A percentile compares a stretch with the other conserved stretches of the same genome.
Evolutionary conservation across 2,329 filamentous ascomycete genomes (phyloP).

Genomic region (Ceratocystis ficicola): DNA sequence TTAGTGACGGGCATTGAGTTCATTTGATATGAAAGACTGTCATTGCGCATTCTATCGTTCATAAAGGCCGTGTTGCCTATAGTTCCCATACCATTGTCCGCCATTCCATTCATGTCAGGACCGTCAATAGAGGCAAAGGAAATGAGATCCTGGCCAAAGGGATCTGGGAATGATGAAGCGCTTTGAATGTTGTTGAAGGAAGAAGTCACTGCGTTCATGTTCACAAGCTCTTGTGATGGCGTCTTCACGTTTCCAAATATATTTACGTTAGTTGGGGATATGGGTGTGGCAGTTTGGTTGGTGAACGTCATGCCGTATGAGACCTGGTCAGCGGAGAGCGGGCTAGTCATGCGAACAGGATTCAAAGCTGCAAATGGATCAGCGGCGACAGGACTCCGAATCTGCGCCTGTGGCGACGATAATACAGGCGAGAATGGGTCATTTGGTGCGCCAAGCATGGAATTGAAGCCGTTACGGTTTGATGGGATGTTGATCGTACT

Average conservation of each 20-base stretch:
- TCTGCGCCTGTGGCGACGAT: slow-evolving; percentile 12
- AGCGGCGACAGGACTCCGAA: neutral
- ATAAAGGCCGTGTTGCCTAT: slow-evolving; percentile 10
- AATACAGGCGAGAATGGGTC: slow-evolving; percentile 16
- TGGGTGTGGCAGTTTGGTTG: neutral
- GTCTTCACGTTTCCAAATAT: neutral
- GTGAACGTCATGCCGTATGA: slow-evolving; percentile 1
- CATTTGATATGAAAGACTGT: slow-evolving; percentile 12
- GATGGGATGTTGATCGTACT: slow-evolving; percentile 13
- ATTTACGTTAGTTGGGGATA: slow-evolving; percentile 1
- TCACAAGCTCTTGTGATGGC: neutral
- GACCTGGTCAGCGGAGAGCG: slow-evolving; percentile 15
- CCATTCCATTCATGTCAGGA: slow-evolving; percentile 1
- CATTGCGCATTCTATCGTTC: slow-evolving; percentile 4
- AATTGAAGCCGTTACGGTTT: slow-evolving; percentile 6
- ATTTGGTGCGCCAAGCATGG: slow-evolving; percentile 9
- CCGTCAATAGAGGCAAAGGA: slow-evolving; percentile 8
- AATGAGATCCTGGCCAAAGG: slow-evolving; percentile 13
- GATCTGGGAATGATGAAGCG: neutral
- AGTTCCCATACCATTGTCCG: neutral
- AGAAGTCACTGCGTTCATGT: neutral
- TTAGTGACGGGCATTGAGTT: neutral
- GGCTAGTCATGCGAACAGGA: slow-evolving; percentile 6
- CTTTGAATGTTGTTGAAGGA: neutral
- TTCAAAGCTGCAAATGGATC: slow-evolving; percentile 15